phyloP scores from a whole-genome alignment of 352 stramenopile genomes.

The Globisporangium irregulare region DNA sequence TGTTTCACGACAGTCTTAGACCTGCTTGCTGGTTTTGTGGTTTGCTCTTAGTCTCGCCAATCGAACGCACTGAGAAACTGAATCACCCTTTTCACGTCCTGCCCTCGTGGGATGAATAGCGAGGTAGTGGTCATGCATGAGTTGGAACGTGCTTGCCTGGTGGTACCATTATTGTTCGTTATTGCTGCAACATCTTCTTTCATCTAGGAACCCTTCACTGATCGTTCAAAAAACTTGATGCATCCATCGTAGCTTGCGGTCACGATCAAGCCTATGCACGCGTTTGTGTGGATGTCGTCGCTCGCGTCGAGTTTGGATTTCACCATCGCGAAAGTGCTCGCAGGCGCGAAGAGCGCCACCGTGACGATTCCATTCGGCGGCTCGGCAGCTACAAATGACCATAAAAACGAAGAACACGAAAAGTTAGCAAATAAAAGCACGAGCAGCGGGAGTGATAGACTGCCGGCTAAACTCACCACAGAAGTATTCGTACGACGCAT shows the following conservation, averaged over 20 bases:
- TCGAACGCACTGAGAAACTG: neutral
- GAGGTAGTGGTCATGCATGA: neutral
- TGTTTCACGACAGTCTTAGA: neutral
- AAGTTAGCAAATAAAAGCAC: neutral
- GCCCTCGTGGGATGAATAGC: neutral
- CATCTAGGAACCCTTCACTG: constrained; percentile 24
- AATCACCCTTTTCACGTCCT: neutral
- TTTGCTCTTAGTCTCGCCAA: neutral
- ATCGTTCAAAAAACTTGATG: constrained; percentile 78
- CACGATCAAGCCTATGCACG: constrained; percentile 76
- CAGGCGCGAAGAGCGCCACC: constrained; percentile 73
- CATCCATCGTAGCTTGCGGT: constrained; percentile 83
- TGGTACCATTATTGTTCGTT: neutral
- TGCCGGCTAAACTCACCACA: constrained; percentile 35
- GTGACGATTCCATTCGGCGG: constrained; percentile 74
- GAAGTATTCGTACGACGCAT: constrained; percentile 81
- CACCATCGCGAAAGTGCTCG: constrained; percentile 79
- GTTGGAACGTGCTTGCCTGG: neutral
- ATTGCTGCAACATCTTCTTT: neutral
- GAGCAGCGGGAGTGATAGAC: neutral
- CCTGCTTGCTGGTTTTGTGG: neutral
- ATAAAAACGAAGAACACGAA: neutral
- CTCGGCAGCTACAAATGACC: constrained; percentile 42
- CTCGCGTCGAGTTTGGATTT: constrained; percentile 65
- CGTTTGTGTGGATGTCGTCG: constrained; percentile 60